These are phyloP conservation scores for Trametes hirsuta DNA, from an alignment of 1,284 basidiomycete genomes.

Conservation along the genomic window DNA sequence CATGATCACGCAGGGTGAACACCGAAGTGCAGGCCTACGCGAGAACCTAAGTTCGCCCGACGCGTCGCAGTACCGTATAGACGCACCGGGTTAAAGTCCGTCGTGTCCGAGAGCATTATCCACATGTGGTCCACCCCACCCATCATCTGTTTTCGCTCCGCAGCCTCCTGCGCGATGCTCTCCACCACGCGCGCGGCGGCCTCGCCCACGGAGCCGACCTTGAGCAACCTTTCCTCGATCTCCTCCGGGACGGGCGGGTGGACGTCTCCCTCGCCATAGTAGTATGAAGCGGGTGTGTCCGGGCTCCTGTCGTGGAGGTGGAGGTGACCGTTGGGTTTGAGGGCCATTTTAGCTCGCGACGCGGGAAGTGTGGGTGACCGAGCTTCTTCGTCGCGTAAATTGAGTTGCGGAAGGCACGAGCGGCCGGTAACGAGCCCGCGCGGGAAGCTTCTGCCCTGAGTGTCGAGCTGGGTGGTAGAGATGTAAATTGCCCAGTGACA, in stretches of 20 bases:
- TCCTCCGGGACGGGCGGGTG: slow-evolving; percentile 17
- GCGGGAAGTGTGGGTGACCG: background rate
- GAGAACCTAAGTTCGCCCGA: background rate
- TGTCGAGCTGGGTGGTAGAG: no score
- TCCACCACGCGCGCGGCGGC: slow-evolving; percentile 8
- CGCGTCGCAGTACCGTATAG: background rate
- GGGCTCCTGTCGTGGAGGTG: slow-evolving; percentile 5
- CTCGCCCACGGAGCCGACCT: background rate
- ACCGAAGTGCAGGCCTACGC: slow-evolving; percentile 30
- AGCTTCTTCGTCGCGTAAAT: background rate
- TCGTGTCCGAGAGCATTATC: slow-evolving; percentile 30
- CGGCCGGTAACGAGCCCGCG: no score
- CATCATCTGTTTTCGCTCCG: slow-evolving; percentile 29
- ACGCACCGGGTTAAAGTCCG: slow-evolving; percentile 37
- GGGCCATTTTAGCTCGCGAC: background rate
- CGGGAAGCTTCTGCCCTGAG: no score
- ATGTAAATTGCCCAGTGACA: no score
- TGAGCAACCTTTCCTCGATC: slow-evolving; percentile 13
- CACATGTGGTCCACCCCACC: slow-evolving; percentile 37
- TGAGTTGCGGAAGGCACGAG: no score
- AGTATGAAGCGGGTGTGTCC: slow-evolving; percentile 22
- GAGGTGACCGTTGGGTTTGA: slow-evolving; percentile 5
- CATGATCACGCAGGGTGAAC: slow-evolving; percentile 26
- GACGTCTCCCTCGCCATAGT: slow-evolving; percentile 20
- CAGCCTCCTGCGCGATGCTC: slow-evolving; percentile 24